These are phyloP conservation scores for Kodamaea kaohsiungensis DNA, from an alignment of 805 yeast species.

Conservation along the genomic window DNA sequence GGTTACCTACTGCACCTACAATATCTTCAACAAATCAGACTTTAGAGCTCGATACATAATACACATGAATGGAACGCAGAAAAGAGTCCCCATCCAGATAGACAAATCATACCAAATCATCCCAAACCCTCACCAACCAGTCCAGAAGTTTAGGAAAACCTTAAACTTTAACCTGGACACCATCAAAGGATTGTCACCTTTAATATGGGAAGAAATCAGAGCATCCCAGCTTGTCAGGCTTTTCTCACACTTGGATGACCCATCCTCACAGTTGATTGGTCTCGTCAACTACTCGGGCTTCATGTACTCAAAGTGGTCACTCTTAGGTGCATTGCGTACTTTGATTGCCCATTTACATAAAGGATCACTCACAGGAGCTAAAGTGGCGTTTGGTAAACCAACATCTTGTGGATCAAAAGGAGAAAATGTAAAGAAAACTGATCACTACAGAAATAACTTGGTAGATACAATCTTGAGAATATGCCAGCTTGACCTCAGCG, in stretches of 20 bases:
- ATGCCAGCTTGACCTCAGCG: constrained; percentile 40
- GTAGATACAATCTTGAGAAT: constrained; percentile 51
- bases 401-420: constrained; percentile 30
- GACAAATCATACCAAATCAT: constrained; percentile 35
- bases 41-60: constrained; percentile 62
- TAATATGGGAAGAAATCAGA: constrained; percentile 61
- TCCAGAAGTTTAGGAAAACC: constrained; percentile 15
- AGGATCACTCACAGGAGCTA: constrained; percentile 49
- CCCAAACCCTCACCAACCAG: constrained; percentile 12
- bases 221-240: constrained; percentile 60
- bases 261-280: constrained; percentile 59
- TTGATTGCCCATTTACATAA: constrained; percentile 48
- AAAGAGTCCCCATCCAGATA: constrained; percentile 26
- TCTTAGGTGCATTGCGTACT: constrained; percentile 28
- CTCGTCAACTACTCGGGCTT: constrained; percentile 49
- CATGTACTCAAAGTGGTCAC: constrained; percentile 22
- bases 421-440: constrained; percentile 25
- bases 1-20: constrained; percentile 67
- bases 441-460: constrained; percentile 49
- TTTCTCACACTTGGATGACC: constrained; percentile 52
- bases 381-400: constrained; percentile 32
- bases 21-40: constrained; percentile 73
- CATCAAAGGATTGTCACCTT: constrained; percentile 16
- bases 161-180: constrained; percentile 17
- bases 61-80: constrained; percentile 12